These are phyloP conservation scores for Eucalyptus cloeziana DNA, from an alignment of 345 rosid genomes.

Conservation along the genomic window DNA sequence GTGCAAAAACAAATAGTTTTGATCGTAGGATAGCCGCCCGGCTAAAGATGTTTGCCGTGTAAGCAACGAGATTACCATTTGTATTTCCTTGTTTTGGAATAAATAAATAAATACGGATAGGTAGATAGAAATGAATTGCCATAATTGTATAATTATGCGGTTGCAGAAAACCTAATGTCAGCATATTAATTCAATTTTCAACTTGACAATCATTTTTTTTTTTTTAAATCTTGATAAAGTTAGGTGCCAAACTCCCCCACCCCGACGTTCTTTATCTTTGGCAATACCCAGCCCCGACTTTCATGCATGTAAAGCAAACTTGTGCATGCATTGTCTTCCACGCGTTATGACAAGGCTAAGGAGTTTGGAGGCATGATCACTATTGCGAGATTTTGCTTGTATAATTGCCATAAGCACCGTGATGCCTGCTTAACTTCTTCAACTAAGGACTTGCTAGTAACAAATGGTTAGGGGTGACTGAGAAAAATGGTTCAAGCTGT, in stretches of 20 bases:
- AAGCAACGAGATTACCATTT: background rate
- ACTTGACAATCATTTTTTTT: background rate
- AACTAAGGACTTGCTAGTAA: background rate
- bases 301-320: background rate
- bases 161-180: background rate
- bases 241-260: background rate
- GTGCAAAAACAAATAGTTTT: background rate
- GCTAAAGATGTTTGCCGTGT: background rate
- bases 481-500: background rate
- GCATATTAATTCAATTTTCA: background rate
- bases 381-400: background rate
- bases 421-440: background rate
- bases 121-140: background rate
- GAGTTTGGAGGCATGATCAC: background rate
- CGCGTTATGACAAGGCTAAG: background rate
- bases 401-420: background rate
- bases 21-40: background rate
- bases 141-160: background rate
- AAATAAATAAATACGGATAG: background rate
- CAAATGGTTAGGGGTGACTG: background rate
- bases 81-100: background rate
- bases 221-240: background rate
- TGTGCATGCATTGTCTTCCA: background rate
- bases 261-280: background rate
- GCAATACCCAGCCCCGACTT: background rate